Evolutionary conservation across 306 rosid species (phyloP).

Genomic region (Chamaecrista fasciculata): DNA sequence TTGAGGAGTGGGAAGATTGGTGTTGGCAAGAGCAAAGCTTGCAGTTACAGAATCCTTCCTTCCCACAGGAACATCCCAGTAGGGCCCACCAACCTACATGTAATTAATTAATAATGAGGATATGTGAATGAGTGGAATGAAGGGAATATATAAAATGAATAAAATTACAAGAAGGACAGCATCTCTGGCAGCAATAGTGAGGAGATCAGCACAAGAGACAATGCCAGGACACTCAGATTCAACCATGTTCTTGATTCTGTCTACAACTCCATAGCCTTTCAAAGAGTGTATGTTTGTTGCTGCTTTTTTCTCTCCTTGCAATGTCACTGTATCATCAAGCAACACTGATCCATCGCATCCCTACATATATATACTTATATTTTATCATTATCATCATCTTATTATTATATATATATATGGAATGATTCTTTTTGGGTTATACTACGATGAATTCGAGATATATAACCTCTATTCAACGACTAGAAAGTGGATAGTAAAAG

Average conservation of each 20-base stretch:
- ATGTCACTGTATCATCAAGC: conserved; percentile 78
- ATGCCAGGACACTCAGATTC: conserved; percentile 91
- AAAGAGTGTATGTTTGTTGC: conserved; percentile 57
- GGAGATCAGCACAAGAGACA: conserved; percentile 94
- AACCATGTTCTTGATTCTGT: conserved; percentile 69
- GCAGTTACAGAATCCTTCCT: conserved; percentile 88
- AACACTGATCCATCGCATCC: conserved; percentile 93
- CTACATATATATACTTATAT: too few species aligned
- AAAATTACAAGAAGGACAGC: conserved; percentile 93
- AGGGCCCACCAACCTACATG: conserved; percentile 89
- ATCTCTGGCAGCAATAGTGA: conserved; percentile 97
- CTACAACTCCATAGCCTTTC: conserved; percentile 61
- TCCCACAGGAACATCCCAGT: conserved; percentile 95
- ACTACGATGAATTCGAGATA: too few species aligned
- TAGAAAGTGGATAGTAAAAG: too few species aligned
- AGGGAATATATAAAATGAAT: too few species aligned
- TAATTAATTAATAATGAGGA: not conserved
- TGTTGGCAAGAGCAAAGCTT: conserved; percentile 51
- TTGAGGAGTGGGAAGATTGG: conserved; percentile 62
- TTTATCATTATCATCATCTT: too few species aligned
- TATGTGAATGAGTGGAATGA: too few species aligned
- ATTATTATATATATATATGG: not conserved
- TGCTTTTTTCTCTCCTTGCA: conserved; percentile 83
- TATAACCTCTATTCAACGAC: too few species aligned
- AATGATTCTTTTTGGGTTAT: too few species aligned